phyloP scores from a whole-genome alignment of 176 grass and related monocot species.

The Eragrostis curvula region DNA sequence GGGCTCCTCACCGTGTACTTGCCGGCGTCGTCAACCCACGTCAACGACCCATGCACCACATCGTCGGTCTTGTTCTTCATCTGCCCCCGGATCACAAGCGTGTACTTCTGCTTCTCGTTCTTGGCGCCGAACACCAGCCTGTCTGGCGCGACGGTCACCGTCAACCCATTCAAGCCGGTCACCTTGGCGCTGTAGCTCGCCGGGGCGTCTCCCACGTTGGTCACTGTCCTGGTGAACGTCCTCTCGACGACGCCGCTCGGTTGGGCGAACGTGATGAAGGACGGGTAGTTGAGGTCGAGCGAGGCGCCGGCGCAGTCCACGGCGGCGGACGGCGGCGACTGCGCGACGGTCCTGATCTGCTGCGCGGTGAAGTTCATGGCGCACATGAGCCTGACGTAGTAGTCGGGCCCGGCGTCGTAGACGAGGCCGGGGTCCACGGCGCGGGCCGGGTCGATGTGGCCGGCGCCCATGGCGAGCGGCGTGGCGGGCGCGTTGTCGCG shows the following conservation, averaged over 20 bases:
- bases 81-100: constrained; percentile 50
- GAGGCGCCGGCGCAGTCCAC: constrained; percentile 60
- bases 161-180: constrained; percentile 46
- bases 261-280: constrained; percentile 71
- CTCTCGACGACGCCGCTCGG: constrained; percentile 1
- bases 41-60: constrained; percentile 70
- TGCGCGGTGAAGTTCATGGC: constrained; percentile 78
- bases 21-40: constrained; percentile 70
- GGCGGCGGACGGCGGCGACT: constrained; percentile 1
- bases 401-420: constrained; percentile 61
- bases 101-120: constrained; percentile 72
- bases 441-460: constrained; percentile 65
- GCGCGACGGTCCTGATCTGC: constrained; percentile 69
- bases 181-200: constrained; percentile 63
- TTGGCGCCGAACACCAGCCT: constrained; percentile 54
- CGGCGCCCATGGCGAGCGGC: constrained; percentile 73
- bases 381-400: constrained; percentile 78
- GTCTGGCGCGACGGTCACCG: constrained; percentile 46
- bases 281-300: constrained; percentile 85
- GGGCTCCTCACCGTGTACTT: constrained; percentile 84
- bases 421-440: constrained; percentile 72
- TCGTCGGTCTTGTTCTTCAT: constrained; percentile 41
- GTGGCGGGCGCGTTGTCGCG: constrained; percentile 33
- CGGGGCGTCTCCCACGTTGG: constrained; percentile 61
- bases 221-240: constrained; percentile 60